Evolutionary conservation across 805 yeast genomes (phyloP).

Genomic region (Monosporozyma unispora): DNA sequence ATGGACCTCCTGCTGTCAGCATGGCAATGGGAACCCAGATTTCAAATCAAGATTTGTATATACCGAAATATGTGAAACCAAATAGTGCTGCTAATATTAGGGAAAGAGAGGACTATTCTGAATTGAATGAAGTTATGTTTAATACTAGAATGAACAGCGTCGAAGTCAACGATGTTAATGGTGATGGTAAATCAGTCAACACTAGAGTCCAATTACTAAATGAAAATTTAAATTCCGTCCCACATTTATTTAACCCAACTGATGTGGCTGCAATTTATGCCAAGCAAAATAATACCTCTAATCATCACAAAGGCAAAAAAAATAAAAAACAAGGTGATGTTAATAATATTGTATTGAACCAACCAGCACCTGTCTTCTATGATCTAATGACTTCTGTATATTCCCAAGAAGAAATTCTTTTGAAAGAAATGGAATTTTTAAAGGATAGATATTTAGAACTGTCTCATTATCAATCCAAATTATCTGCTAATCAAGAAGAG

Average conservation of each 20-base stretch:
- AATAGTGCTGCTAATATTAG: background rate
- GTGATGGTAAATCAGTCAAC: constrained; percentile 9
- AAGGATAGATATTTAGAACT: constrained; percentile 11
- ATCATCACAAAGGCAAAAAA: background rate
- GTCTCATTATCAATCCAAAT: background rate
- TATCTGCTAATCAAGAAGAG: background rate
- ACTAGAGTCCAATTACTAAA: constrained; percentile 12
- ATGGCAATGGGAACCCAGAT: background rate
- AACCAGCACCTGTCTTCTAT: constrained; percentile 4
- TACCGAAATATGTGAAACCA: background rate
- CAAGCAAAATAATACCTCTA: background rate
- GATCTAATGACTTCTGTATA: constrained; percentile 12
- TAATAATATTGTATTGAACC: background rate
- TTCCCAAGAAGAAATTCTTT: constrained; percentile 15
- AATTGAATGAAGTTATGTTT: background rate
- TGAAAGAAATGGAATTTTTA: constrained; percentile 18
- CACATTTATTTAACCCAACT: background rate
- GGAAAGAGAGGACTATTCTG: background rate
- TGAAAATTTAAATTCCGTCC: constrained; percentile 1
- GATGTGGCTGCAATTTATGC: background rate
- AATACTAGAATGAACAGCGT: background rate
- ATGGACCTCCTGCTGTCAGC: background rate
- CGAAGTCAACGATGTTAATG: background rate
- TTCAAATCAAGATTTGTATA: background rate
- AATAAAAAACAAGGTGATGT: background rate